Base-by-base conservation (phyloP, 108 stramenopile species). In the Fragilariopsis cylindrus region DNA sequence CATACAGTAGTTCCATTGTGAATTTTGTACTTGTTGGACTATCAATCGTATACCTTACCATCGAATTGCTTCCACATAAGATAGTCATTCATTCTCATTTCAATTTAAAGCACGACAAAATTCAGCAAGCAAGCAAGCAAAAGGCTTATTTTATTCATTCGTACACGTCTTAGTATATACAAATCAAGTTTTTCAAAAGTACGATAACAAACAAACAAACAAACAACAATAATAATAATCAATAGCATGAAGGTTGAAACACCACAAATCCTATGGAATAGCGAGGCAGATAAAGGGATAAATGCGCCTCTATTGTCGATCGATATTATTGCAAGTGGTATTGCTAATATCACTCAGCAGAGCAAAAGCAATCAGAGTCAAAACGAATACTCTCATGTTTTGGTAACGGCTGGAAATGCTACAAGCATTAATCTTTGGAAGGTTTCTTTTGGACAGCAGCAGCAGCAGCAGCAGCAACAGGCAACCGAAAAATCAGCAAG, bases 201-300 rank as follows among this genome's bases (percentile, higher is more conserved):
- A 30, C 30, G 30, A 30, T 30, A 30, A 30, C 30, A 30, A 30
- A 30, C 30, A 30, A 30, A 30, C 30, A 30, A 30, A 30, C 30
- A 53, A 53, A 53, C 12, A 12, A 53, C 60, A 62, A 80, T 48
- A 52, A 52, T 30, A 30, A 30, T 30, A 30, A 30, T 30, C 30
- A 30, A 2, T 30, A 30, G 30, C 30, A 97, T 96, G 97, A 96
- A 90, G 63, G 88, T 96, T 8, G 96, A 96, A 84, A 97, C 96
- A n/a, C 97, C 97, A 7, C 97, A 98, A 83, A 94, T 98, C 53
- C 81, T 92, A 48, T 98, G 97, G 97, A 94, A 88, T 62, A 72
- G 76, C 53, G 90, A 93, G 41, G 88, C 82, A 30, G 93, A 96
- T 54, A 83, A 87, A 30, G 92, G 92, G 52, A 92, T 89, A 70